Evolutionary conservation across 495 filamentous ascomycete species (phyloP), one percentile per base, ranked within the genome.

Genomic region (Darksidea phi): DNA sequence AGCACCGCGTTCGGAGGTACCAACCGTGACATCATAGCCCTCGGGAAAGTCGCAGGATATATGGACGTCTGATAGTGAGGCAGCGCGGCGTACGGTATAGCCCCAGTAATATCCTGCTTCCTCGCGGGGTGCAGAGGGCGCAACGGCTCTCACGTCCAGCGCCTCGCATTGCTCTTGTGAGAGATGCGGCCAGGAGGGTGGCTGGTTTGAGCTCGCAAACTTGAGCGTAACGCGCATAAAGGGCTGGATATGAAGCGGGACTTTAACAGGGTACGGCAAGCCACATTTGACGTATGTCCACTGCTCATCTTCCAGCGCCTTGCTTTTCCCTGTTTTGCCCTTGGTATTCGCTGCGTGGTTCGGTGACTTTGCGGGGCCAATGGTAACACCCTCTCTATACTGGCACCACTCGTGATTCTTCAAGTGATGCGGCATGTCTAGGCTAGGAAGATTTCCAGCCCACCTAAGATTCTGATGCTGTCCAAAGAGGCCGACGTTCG

Each of bases 41-140:
- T 63, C 67, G 17, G 70, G 63, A 48, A 56, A 73, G 15, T 64
- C 60, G 18, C 61, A 67, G 38, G 74, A 74, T 17, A 86, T 88
- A 61, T 89, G 86, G 17, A 91, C 82, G 24, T 75, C 75, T 0
- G 86, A 85, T 2, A 91, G 74, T 0, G 79, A 81, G 0, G 70
- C 54, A 17, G 83, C 82, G 32, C 76, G 78, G 3, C 89, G 80
- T 10, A 87, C 78, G 12, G 69, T 80, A 69, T 84, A 91, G 46
- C 89, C 89, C 88, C 87, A 90, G 70, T 89, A 91, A 70, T 87
- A 89, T 6, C 89, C 89, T 0, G 69, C 79, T 49, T 88, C 81
- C 26, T 84, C 80, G 28, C 88, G 78, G 0, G 89, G 88, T 5
- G 75, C 73, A 34, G 76, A 72, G 0, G 86, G 85, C 46, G 79